These are phyloP conservation scores for Alternaria triticina DNA, from an alignment of 2,329 filamentous ascomycete species.

Conservation along the genomic window DNA sequence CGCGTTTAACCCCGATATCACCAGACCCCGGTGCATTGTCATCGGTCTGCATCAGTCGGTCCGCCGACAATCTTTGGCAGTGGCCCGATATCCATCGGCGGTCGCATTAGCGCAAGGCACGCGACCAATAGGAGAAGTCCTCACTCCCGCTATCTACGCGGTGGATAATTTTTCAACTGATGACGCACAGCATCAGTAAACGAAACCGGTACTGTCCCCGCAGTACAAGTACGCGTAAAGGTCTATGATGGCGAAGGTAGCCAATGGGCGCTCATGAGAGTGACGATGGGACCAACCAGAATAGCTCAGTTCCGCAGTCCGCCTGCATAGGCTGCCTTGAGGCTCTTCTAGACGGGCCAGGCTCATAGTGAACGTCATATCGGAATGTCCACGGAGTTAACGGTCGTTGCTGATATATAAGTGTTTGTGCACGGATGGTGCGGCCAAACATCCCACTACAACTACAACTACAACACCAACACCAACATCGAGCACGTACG, in stretches of 20 bases:
- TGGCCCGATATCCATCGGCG: conserved; percentile 4
- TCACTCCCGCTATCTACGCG: conserved; percentile 1
- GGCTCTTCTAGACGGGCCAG: conserved; percentile 1
- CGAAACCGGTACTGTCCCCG: background rate
- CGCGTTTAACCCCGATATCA: conserved; percentile 1
- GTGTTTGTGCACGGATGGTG: background rate
- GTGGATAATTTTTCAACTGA: background rate
- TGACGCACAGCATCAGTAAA: conserved; percentile 6
- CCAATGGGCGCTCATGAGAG: conserved; percentile 1
- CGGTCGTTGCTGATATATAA: conserved; percentile 1
- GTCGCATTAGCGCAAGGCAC: background rate
- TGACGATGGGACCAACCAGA: background rate
- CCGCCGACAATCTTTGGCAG: background rate
- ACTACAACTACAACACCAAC: background rate
- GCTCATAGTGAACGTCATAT: conserved; percentile 6
- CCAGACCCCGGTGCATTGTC: background rate
- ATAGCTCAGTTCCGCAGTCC: background rate
- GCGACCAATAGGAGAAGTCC: conserved; percentile 8
- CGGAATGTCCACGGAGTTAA: conserved; percentile 3
- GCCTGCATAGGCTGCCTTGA: background rate
- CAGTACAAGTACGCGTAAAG: background rate
- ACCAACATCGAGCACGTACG: background rate
- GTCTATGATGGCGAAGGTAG: conserved; percentile 2
- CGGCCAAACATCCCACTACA: background rate
- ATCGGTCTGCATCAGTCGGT: background rate